Conservation (phyloP, 768 basidiomycete genomes). For the Mycena crocata region DNA sequence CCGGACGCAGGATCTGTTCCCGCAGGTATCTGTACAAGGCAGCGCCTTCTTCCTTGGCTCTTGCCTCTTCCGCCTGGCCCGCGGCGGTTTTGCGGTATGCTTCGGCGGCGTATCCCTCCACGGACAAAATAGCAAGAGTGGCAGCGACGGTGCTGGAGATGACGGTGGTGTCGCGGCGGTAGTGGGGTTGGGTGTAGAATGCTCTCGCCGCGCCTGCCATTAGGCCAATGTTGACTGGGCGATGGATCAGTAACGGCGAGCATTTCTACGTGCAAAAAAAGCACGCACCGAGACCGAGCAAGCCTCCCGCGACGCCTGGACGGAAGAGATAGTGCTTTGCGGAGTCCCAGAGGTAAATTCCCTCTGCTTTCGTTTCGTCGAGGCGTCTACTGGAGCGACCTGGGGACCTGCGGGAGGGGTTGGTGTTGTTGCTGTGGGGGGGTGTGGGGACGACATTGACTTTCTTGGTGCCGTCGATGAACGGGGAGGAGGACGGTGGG, state of each 20-base stretch:
- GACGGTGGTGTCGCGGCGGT: slow-evolving; percentile 67
- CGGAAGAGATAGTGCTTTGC: slow-evolving; percentile 67
- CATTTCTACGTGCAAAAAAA: background rate
- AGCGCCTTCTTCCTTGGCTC: slow-evolving; percentile 69
- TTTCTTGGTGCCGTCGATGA: slow-evolving; percentile 64
- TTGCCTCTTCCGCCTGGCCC: slow-evolving; percentile 66
- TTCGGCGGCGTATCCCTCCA: slow-evolving; percentile 74
- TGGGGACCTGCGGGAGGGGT: background rate
- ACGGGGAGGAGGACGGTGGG: slow-evolving; percentile 48
- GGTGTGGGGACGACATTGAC: slow-evolving; percentile 68
- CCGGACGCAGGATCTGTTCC: slow-evolving; percentile 71
- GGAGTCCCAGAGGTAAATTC: slow-evolving; percentile 62
- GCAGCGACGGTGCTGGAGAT: slow-evolving; percentile 66
- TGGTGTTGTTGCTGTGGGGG: slow-evolving; percentile 42
- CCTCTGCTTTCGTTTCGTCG: slow-evolving; percentile 62
- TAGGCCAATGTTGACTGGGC: slow-evolving; percentile 77
- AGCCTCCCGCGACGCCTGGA: slow-evolving; percentile 78
- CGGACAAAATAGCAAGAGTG: slow-evolving; percentile 66
- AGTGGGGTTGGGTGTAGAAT: slow-evolving; percentile 70
- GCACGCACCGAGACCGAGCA: slow-evolving; percentile 70
- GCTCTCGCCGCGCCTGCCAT: slow-evolving; percentile 70
- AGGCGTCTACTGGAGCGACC: slow-evolving; percentile 47
- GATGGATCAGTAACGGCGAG: background rate
- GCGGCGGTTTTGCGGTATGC: slow-evolving; percentile 68
- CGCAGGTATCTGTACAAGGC: slow-evolving; percentile 63